Percentiles rank a stretch among this genome's conserved stretches.
Evolutionary conservation across 73 alveolate species (phyloP).

Genomic region (Paramecium primaurelia): DNA sequence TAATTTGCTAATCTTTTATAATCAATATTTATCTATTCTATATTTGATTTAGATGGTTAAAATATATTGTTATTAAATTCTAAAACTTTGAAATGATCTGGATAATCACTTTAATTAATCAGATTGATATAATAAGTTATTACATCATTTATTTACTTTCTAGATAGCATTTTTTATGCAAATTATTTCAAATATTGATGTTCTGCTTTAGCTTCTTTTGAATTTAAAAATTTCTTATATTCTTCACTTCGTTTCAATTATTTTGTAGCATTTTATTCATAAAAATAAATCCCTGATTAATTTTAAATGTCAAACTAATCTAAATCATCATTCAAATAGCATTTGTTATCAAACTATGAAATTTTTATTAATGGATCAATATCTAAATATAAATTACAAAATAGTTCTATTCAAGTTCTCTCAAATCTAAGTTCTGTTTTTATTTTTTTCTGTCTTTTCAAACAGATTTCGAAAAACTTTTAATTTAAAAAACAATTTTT

Average conservation of each 20-base stretch:
- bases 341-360: background rate
- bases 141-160: background rate
- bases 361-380: background rate
- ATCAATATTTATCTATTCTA: background rate
- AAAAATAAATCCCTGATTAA: background rate
- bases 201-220: background rate
- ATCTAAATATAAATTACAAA: conserved; percentile 3
- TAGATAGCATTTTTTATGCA: background rate
- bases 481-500: background rate
- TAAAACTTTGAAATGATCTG: background rate
- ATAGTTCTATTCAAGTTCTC: background rate
- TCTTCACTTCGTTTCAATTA: background rate
- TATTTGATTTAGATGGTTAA: background rate
- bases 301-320: background rate
- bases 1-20: background rate
- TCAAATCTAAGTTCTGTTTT: conserved; percentile 5
- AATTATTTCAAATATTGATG: background rate
- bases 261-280: background rate
- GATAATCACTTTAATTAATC: too few relatives aligned
- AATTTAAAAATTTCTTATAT: background rate
- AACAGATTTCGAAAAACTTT: background rate
- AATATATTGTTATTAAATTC: background rate
- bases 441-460: background rate
- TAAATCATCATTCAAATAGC: background rate
- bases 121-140: too few relatives aligned